Evolutionary conservation across 2,329 filamentous ascomycete genomes (phyloP), one percentile per base, ranked within the genome.

Genomic region (Fusarium caatingaense): DNA sequence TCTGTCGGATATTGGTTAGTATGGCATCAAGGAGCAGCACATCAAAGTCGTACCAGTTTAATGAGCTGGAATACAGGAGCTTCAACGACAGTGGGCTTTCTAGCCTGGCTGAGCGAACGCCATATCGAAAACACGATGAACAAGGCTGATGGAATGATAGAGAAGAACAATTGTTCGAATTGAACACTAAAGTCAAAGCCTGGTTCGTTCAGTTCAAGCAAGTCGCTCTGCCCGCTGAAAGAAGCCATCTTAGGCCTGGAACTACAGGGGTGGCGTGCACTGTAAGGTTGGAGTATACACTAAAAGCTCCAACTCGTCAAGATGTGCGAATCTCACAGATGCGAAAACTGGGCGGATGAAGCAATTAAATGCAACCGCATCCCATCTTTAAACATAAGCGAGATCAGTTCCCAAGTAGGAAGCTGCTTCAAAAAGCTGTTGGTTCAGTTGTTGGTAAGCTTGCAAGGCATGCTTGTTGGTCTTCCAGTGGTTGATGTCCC

Each of bases 181-280:
- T 78, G 78, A 51, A 85, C 72, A 6, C 83, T 86, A 56, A 86
- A 85, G 69, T 86, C 84, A 57, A 86, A 86, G 58, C 83, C 79
- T 53, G 76, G 78, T 18, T 56, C 15, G 6, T 56, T 56, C 16
- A 56, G 16, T 32, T 56, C 25, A 16, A 56, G 25, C 23, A 56
- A 16, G 28, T 41, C 20, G 8, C 16, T 34, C 11, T 45, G 27
- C 18, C 30, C 44, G 6, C 42, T 48, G 20, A 49, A 56, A 23
- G 44, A 56, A 56, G 54, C 9, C 54, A 56, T 56, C 3, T 23
- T 49, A 12, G 13, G n/a, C 44, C 20, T 45, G 9, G 10, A 27
- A 27, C 21, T n/a, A 37, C 6, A 37, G 34, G 34, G 18, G 9
- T 23, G 42, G 42, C 4, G 41, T 23, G 34, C 34, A 37, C 34